Base-by-base conservation (phyloP, 331 rosid species). In the Spiraea crenata region DNA sequence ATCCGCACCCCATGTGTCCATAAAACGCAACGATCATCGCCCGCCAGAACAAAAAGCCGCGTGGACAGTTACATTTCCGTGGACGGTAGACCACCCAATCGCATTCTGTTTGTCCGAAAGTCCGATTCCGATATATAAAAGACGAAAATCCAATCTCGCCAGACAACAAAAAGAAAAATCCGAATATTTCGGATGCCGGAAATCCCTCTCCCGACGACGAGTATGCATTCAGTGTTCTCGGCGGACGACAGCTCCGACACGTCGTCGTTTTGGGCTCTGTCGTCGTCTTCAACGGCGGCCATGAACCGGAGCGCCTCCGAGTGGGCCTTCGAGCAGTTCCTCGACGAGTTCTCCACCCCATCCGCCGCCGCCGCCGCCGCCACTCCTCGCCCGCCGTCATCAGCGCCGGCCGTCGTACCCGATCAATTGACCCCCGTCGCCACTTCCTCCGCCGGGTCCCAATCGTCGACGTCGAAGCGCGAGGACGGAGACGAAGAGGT, bases 281-380 rank as follows among this genome's bases (percentile, higher is more conserved):
- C 71, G 34, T 40, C 72, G 50, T 55, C 31, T 25, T 25, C 31
- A 25, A 25, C 31, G 31, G 31, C 77, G 63, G 79, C 73, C n/a
- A 81, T 85, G 81, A 85, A 79, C 59, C 77, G 89, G 69, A 85
- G 89, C 61, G 73, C 78, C 3, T 85, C 89, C 3, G 86, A 85
- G 69, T 85, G 89, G 89, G 82, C 82, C 35, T 52, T 85, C 16
- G 83, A 85, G 82, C 81, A 63, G 69, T 76, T 82, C 42, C 76
- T 85, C 3, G 83, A 85, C 68, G 89, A 82, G 69, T 67, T 82
- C 19, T 71, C 84, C 14, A 19, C 77, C 3, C 76, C 85, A 13
- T 35, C 13, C 38, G 48, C 59, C 51, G 57, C 69, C 31, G 31
- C 65, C 79, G 35, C n/a, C 78, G 46, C 13, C 38, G 47, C 59